Base-by-base conservation (phyloP, 2,329 filamentous ascomycete species). In the Trichophyton simii region DNA sequence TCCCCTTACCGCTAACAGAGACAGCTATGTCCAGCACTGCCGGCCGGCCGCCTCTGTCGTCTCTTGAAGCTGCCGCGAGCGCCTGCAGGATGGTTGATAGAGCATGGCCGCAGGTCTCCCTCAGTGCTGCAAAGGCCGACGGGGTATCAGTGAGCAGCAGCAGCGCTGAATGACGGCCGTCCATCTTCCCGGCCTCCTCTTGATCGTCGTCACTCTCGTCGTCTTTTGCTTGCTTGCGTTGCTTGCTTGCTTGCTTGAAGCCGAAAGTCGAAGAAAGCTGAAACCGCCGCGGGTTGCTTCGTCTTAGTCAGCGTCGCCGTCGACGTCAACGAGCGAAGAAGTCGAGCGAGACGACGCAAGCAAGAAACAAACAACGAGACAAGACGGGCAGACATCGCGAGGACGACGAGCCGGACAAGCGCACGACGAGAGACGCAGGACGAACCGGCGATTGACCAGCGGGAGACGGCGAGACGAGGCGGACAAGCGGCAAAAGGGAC, bases 81-180 rank as follows among this genome's bases (percentile, higher is more conserved):
- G 75, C 78, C 20, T 77, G 70, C 63, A 87, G 77, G 52, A 80
- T 79, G 8, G 79, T 75, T 59, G 78, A 78, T 48, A 89, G 71
- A 1, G 85, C 74, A n/a, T 79, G 77, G 38, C 79, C 78, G 70
- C 88, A 89, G 50, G 83, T 82, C 34, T 80, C 79, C 63, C 77
- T 78, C 64, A 89, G 76, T 0, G 79, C 71, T 9, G 75, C 69
- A 54, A 78, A 75, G 13, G 76, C 79, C 57, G 80, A 75, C 7
- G 83, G 75, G 57, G 86, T 83, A 50, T 81, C 78, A 18, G 87
- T 82, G 60, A 89, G 77, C 15, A 89, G 77, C 41, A 89, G 78
- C 69, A 66, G 71, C 69, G 61, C 63, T 34, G 60, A 57, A 59
- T 62, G 63, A 22, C 42, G 62, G 41, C 28, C 50, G 6, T 18